Evolutionary conservation across 345 rosid species (phyloP).

Genomic region (Arabidopsis arenosa): DNA sequence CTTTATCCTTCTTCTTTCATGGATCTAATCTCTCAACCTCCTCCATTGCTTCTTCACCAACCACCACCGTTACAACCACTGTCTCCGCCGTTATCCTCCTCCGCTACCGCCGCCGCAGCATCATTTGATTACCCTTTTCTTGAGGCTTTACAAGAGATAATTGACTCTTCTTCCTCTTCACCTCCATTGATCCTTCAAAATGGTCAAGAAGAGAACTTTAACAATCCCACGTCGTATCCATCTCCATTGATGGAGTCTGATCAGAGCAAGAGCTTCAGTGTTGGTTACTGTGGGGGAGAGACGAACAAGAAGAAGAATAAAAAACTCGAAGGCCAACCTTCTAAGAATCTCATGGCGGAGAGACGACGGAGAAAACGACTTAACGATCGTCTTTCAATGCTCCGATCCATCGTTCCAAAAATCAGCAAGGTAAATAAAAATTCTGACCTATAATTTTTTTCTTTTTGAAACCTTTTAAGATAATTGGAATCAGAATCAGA

Average conservation of each 20-base stretch:
- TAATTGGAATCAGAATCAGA: constrained; percentile 1
- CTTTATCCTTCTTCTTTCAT: constrained; percentile 36
- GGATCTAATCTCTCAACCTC: constrained; percentile 51
- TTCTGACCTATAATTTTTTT: not conserved
- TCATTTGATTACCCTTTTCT: constrained; percentile 54
- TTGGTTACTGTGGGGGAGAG: constrained; percentile 52
- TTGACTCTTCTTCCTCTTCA: constrained; percentile 49
- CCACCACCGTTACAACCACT: constrained; percentile 48
- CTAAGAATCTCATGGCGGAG: constrained; percentile 92
- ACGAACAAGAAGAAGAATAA: constrained; percentile 54
- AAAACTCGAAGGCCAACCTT: constrained; percentile 84
- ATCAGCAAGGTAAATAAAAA: constrained; percentile 72
- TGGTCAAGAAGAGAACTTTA: constrained; percentile 35
- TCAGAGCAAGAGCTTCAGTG: constrained; percentile 51
- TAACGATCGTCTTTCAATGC: constrained; percentile 85
- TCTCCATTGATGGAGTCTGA: constrained; percentile 58
- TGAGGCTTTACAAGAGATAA: constrained; percentile 50
- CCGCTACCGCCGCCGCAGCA: constrained; percentile 11
- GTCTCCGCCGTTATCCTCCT: constrained; percentile 35
- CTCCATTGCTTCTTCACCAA: constrained; percentile 44
- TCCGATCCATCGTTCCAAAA: constrained; percentile 93
- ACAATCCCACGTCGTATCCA: constrained; percentile 35
- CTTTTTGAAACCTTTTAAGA: no score
- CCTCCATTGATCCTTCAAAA: constrained; percentile 37
- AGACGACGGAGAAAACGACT: constrained; percentile 85